Percentiles rank a stretch among this genome's conserved stretches.
These are phyloP conservation scores for Tetrapisispora pingtungensis DNA, from an alignment of 805 yeast species.

Conservation along the genomic window DNA sequence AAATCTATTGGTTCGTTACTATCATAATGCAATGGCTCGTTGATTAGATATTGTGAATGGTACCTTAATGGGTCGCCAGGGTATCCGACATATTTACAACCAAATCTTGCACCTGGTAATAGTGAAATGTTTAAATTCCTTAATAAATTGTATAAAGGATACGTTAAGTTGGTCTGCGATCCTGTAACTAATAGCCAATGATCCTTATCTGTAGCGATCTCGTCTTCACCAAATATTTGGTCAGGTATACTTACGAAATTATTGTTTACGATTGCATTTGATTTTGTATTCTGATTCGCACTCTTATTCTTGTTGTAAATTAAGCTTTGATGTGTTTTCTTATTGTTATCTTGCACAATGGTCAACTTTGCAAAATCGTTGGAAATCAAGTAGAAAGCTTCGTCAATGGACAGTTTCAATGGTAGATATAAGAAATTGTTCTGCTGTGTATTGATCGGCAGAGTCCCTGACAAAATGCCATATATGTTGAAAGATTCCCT, in stretches of 20 bases:
- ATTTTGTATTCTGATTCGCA: too few species aligned
- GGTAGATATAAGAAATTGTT: slow-evolving; percentile 83
- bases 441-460: slow-evolving; percentile 89
- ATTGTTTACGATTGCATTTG: too few species aligned
- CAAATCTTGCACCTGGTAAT: slow-evolving; percentile 83
- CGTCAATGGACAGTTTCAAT: slow-evolving; percentile 61
- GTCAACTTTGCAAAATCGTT: slow-evolving; percentile 28
- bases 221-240: too few species aligned
- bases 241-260: too few species aligned
- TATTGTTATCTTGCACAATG: not conserved
- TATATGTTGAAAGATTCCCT: slow-evolving; percentile 50
- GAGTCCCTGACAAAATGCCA: slow-evolving; percentile 74
- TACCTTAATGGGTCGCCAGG: slow-evolving; percentile 91
- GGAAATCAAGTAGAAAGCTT: slow-evolving; percentile 53
- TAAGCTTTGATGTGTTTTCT: too few species aligned
- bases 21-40: slow-evolving; percentile 33
- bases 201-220: too few species aligned
- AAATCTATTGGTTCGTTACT: slow-evolving; percentile 39
- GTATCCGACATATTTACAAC: slow-evolving; percentile 79
- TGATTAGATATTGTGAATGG: slow-evolving; percentile 75
- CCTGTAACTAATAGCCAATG: too few species aligned
- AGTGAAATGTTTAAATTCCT: not conserved
- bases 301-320: too few species aligned
- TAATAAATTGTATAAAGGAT: not conserved
- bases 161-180: not conserved